A percentile compares a stretch with the other conserved stretches of the same genome.
Evolutionary conservation across 2,329 filamentous ascomycete species (phyloP).

Genomic region (Trichoderma afroharzianum): DNA sequence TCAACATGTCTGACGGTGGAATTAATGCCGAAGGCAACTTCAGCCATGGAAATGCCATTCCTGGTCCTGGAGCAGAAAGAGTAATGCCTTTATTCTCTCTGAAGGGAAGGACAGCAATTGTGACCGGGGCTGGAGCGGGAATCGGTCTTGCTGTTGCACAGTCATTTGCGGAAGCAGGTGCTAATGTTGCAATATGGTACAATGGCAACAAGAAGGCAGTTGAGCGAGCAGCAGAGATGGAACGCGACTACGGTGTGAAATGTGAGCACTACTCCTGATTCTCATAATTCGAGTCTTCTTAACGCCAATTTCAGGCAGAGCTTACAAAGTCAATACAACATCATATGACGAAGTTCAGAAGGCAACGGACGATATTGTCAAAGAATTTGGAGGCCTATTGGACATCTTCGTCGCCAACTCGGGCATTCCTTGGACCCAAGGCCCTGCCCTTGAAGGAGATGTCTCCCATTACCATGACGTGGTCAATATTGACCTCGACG

Average conservation of each 20-base stretch:
- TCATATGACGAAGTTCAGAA: not conserved
- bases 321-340: not conserved
- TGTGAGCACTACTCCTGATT: not conserved
- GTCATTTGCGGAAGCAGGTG: not conserved
- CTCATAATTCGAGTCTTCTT: not conserved
- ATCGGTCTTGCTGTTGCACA: not conserved
- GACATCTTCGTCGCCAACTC: not conserved
- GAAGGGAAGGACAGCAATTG: not conserved
- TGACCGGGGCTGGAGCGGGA: not conserved
- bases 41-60: not conserved
- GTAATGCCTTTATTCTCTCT: not conserved
- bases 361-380: not conserved
- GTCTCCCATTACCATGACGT: not conserved
- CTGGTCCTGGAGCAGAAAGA: not conserved
- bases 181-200: not conserved
- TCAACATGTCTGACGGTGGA: not conserved
- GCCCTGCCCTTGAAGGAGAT: not conserved
- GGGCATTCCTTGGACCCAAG: not conserved
- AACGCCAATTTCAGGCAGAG: not conserved
- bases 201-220: not conserved
- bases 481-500: not conserved
- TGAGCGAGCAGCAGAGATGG: not conserved
- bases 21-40: not conserved
- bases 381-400: not conserved
- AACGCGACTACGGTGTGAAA: not conserved